Base-by-base conservation (phyloP, 1,284 basidiomycete species). In the Mycocalia duriaeana region DNA sequence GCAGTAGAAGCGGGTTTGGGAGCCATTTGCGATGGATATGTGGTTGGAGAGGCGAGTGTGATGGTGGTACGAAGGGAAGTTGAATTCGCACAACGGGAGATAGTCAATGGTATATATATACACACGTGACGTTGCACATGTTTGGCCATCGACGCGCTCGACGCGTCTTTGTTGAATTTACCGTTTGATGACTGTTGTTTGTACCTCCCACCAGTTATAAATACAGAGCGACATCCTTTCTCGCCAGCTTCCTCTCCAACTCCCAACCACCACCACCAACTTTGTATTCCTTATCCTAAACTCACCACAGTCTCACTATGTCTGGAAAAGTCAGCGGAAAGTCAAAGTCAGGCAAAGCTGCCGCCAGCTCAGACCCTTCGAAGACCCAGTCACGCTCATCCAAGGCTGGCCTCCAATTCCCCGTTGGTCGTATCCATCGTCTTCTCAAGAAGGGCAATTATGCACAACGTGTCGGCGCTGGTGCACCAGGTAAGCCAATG, bases 341-440 rank as follows among this genome's bases (percentile, higher is more conserved):
- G 66, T 75, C 72, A 55, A 80, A 80, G 67, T 83, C 78, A 51
- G 78, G 77, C 61, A 79, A 79, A 62, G 69, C 72, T 44, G 69
- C 79, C 45, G 72, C 78, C 46, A 71, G 73, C 18, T n/a, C 24
- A 13, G 13, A 13, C 57, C 75, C 73, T 55, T 77, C 62, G 57
- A 81, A 82, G 64, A 66, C 77, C 11, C 73, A 83, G 63, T 89
- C 89, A 44, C 85, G 89, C 55, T 91, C 89, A 39, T 79, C 86
- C 59, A 92, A 91, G 72, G 79, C 79, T 55, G 88, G 86, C 58
- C 80, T 91, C 54, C 88, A 89, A 70, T 86, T 91, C 81, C 89
- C 89, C 5, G 90, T 92, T 66, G 89, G 90, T 79, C 89, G 90
- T 87, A 87, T 92, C 66, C 90, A 93, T 73, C 85, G 90, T 82